Conservation (phyloP, 2,329 filamentous ascomycete genomes). For the Penicillium sp. region DNA sequence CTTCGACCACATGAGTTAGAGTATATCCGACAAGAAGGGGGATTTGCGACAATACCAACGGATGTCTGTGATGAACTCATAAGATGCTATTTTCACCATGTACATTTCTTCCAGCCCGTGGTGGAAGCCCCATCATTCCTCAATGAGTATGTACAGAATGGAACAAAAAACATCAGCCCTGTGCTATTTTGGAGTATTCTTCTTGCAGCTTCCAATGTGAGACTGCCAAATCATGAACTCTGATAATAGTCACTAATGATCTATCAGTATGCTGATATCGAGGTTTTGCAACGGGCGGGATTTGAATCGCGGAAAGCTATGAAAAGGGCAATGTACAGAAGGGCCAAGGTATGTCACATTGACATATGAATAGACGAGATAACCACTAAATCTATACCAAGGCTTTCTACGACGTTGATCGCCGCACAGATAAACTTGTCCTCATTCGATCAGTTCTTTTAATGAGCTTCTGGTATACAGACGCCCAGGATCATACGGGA, state of each 20-base stretch:
- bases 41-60: neutral
- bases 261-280: conserved; percentile 6
- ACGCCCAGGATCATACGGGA: conserved; percentile 12
- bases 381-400: neutral
- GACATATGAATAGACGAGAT: too few relatives aligned
- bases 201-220: conserved; percentile 11
- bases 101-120: too few relatives aligned
- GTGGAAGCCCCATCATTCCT: too few relatives aligned
- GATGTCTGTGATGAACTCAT: conserved; percentile 3
- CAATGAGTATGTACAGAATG: too few relatives aligned
- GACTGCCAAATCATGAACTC: neutral
- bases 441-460: conserved; percentile 12
- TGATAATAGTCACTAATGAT: neutral
- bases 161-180: too few relatives aligned
- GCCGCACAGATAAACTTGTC: conserved; percentile 3
- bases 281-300: neutral
- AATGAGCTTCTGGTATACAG: conserved; percentile 13
- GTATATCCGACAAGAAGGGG: conserved; percentile 2
- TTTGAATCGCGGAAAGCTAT: conserved; percentile 9
- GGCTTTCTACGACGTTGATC: conserved; percentile 15
- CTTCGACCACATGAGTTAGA: conserved; percentile 1
- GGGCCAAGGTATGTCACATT: conserved; percentile 10
- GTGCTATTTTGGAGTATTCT: conserved; percentile 9
- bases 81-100: conserved; percentile 10
- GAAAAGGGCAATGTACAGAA: conserved; percentile 11